Base-by-base conservation (phyloP, 2,329 filamentous ascomycete species). In the Colletotrichum karsti region DNA sequence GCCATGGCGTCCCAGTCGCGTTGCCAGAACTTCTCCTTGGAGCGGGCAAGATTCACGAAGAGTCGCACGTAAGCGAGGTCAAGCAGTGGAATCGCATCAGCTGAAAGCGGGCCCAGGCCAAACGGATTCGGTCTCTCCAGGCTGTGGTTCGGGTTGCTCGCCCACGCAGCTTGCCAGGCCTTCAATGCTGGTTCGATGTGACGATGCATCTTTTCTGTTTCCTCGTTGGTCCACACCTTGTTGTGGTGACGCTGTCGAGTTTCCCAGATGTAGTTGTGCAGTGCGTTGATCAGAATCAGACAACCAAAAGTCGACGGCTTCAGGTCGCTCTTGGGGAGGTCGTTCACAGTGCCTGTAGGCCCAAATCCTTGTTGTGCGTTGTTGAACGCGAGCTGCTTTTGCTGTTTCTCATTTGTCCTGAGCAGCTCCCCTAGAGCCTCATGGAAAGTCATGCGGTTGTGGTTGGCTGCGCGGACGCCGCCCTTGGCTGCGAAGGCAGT, bases 221-320 rank as follows among this genome's bases (percentile, higher is more conserved):
- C 95, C 71, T 95, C 92, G 35, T 91, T 90, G 2, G 94, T 97
- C 95, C 95, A 98, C 54, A 94, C 86, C 70, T 94, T 91, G 73
- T 93, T 94, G 73, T 95, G 91, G 73, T 98, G 95, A 58, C 94
- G 87, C 79, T 97, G 95, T 24, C 95, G 88, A 0, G 95, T 98
- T 80, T 98, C 95, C 96, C 96, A 98, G 48, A 98, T 98, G 79
- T 97, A 98, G 73, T 98, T 98, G 81, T 98, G 96, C 24, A 98
- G 85, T 4, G 96, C 95, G 76, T 97, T 95, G 77, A 98, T 98
- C 70, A 99, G 82, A 6, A 98, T 88, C 30, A 98, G 85, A 77
- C 94, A 97, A 8, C 95, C 96, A 77, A 97, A 97, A 0, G 94
- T 95, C 80, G 95, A 98, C 0, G 94, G 94, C 72, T 88, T 90